A percentile compares a stretch with the other conserved stretches of the same genome.
phyloP scores from a whole-genome alignment of 192 early-diverging fungal species.

The Podila clonocystis region DNA sequence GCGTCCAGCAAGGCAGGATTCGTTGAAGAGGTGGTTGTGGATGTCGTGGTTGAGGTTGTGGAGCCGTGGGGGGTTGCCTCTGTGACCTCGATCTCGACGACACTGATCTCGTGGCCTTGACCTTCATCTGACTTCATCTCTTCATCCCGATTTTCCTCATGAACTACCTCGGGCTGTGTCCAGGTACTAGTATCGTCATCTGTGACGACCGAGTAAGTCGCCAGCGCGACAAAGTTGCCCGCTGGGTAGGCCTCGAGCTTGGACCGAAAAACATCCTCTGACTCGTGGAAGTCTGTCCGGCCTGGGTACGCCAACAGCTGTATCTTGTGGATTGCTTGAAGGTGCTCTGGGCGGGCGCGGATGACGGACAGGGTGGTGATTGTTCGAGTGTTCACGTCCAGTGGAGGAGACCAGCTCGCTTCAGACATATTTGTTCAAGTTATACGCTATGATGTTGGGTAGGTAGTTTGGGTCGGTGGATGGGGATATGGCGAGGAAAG shows the following conservation, averaged over 20 bases:
- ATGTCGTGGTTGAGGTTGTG: slow-evolving; percentile 4
- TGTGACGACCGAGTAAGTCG: slow-evolving; percentile 36
- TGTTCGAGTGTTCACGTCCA: slow-evolving; percentile 31
- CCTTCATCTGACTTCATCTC: not conserved
- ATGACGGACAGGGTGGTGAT: slow-evolving; percentile 15
- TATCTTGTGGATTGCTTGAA: slow-evolving; percentile 24
- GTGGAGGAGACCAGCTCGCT: slow-evolving; percentile 35
- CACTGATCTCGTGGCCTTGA: slow-evolving; percentile 3
- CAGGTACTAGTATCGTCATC: slow-evolving; percentile 37
- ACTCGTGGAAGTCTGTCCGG: slow-evolving; percentile 26
- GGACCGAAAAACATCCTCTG: slow-evolving; percentile 24
- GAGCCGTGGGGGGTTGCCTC: slow-evolving; percentile 24
- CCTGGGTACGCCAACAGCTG: slow-evolving; percentile 32
- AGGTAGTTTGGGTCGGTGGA: not conserved
- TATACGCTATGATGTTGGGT: not conserved
- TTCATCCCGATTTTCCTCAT: not conserved
- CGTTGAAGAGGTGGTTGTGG: not conserved
- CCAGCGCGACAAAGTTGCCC: slow-evolving; percentile 43
- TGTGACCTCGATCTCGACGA: slow-evolving; percentile 25
- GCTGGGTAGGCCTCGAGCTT: slow-evolving; percentile 41
- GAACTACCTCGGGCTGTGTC: not conserved
- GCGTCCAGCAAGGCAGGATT: not conserved
- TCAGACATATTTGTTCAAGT: slow-evolving; percentile 5
- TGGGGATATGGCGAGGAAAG: not conserved
- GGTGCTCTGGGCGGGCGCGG: slow-evolving; percentile 28